phyloP scores from a whole-genome alignment of 208 protist genomes.

The Crithidia fasciculata region DNA sequence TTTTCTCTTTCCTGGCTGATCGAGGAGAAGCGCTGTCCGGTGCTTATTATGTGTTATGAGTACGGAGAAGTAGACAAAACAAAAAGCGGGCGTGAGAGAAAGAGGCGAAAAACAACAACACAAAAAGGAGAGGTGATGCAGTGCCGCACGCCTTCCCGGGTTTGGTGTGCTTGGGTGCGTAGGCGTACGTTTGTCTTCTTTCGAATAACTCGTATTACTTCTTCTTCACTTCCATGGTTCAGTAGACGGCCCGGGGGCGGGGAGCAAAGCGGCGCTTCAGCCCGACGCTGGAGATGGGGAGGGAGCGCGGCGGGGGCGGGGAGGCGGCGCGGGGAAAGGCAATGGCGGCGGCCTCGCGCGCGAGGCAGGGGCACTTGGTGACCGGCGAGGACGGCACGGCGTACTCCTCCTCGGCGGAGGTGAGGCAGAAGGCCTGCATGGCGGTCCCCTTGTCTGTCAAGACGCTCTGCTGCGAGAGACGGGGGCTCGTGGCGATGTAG shows the following conservation, averaged over 20 bases:
- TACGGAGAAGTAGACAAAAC: no score
- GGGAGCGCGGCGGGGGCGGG: not conserved
- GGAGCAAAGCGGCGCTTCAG: constrained; percentile 16
- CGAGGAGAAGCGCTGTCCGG: no score
- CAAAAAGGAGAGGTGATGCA: not conserved
- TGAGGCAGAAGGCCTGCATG: constrained; percentile 81
- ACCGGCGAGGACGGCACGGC: not conserved
- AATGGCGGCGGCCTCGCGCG: not conserved
- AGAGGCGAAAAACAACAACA: not conserved
- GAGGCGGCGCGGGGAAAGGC: constrained; percentile 6
- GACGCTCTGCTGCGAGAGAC: constrained; percentile 47
- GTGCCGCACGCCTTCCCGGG: no score
- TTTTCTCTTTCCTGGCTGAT: no score
- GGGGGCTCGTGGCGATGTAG: constrained; percentile 64
- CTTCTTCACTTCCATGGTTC: not conserved
- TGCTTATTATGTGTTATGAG: no score
- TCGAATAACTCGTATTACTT: not conserved
- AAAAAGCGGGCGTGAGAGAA: no score
- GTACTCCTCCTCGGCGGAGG: constrained; percentile 21
- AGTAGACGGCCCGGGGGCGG: constrained; percentile 11
- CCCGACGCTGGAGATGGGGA: not conserved
- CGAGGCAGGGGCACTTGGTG: constrained; percentile 9
- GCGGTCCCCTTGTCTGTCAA: constrained; percentile 69
- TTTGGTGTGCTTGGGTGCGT: not conserved
- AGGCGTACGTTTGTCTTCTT: not conserved